Percentiles rank a stretch among this genome's conserved stretches.
Conservation (phyloP, 345 rosid genomes). For the Hevea brasiliensis region DNA sequence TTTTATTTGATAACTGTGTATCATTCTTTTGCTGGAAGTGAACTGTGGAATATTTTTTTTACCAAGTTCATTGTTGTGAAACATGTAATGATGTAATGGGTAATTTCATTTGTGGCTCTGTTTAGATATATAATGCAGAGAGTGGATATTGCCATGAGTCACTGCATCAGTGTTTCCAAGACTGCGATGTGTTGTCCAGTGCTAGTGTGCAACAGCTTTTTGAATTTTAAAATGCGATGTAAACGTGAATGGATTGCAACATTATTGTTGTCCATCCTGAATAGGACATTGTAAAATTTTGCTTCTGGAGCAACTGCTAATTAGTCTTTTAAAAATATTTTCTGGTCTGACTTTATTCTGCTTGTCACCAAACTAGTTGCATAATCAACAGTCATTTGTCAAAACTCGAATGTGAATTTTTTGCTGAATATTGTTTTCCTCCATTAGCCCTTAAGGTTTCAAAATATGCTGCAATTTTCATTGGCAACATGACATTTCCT, state of each 20-base stretch:
- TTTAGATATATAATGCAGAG: background rate
- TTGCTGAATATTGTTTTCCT: background rate
- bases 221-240: background rate
- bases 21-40: background rate
- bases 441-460: background rate
- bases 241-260: background rate
- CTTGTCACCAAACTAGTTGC: background rate
- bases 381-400: background rate
- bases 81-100: background rate
- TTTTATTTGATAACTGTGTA: conserved; percentile 4
- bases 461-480: background rate
- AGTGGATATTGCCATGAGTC: background rate
- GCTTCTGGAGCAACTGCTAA: background rate
- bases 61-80: background rate
- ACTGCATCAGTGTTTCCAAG: background rate
- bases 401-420: background rate
- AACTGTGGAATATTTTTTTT: background rate
- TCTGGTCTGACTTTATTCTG: background rate
- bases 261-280: background rate
- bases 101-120: background rate
- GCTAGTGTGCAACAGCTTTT: background rate
- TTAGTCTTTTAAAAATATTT: background rate
- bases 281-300: background rate
- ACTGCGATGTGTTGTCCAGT: background rate
- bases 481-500: background rate